phyloP scores from a whole-genome alignment of 2,329 filamentous ascomycete species.

The Nothomitra cinnamomea region DNA sequence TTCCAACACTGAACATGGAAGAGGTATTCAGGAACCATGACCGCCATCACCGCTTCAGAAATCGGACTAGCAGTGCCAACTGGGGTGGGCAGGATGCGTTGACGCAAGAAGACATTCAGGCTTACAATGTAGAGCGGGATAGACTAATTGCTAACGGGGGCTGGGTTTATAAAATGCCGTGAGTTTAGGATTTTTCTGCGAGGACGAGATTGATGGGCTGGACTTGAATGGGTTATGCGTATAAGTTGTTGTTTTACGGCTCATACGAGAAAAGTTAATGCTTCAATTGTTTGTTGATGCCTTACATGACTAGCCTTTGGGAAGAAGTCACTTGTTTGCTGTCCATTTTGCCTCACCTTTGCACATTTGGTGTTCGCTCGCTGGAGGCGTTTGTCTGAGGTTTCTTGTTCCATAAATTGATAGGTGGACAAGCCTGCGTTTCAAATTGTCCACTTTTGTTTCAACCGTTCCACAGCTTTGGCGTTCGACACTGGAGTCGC shows the following conservation, averaged over 20 bases:
- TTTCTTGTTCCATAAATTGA: too few relatives aligned
- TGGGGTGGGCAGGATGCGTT: conserved; percentile 73
- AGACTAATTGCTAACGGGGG: conserved; percentile 66
- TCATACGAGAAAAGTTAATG: neutral
- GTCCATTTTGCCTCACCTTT: too few relatives aligned
- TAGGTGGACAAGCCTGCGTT: too few relatives aligned
- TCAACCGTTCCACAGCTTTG: too few relatives aligned
- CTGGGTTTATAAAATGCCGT: conserved; percentile 46
- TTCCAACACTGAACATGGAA: conserved; percentile 81
- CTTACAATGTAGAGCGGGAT: conserved; percentile 64
- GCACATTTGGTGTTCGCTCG: too few relatives aligned
- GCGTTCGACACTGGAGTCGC: neutral
- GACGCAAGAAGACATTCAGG: conserved; percentile 73
- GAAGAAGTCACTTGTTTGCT: too few relatives aligned
- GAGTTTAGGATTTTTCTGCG: neutral
- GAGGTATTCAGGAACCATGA: conserved; percentile 88
- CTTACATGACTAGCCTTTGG: too few relatives aligned
- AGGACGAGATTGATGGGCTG: neutral
- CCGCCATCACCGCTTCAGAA: conserved; percentile 70
- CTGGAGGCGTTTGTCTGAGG: too few relatives aligned
- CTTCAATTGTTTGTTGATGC: too few relatives aligned
- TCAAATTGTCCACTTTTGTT: too few relatives aligned
- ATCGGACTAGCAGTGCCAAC: conserved; percentile 84
- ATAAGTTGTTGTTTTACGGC: neutral
- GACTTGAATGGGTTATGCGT: neutral